Base-by-base conservation (phyloP, 1,284 basidiomycete genomes). In the Blastosporella zonata region DNA sequence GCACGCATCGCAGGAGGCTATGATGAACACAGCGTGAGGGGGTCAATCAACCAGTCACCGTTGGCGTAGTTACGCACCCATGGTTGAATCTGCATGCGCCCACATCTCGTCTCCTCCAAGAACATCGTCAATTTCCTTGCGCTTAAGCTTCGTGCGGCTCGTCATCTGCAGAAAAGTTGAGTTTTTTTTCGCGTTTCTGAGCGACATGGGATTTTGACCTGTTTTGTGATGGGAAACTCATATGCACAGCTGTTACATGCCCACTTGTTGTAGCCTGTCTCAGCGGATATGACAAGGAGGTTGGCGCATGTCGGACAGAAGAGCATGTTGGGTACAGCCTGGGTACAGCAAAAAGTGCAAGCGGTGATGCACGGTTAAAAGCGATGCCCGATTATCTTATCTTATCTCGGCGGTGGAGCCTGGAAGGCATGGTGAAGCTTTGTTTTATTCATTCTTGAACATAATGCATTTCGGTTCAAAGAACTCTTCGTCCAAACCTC, bases 221-320 rank as follows among this genome's bases (percentile, higher is more conserved):
- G 90, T 60, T 81, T 81, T 1, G 73, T 74, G 70, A 97, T 94
- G 1, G 93, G 90, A 65, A 95, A 95, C 59, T 97, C 93, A 67
- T 97, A 98, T 1, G 96, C 88, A 63, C 95, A 98, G 2, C 91
- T 90, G 60, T 91, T 90, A 64, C 94, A 98, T 0, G 87, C 86
- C 91, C 93, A 97, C 73, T 92, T 92, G 70, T 91, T 93, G 67
- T 74, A 80, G 2, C 80, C 87, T 4, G 78, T 84, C 57, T 84
- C 85, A 4, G 79, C 71, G 8, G 84, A 86, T 44, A 97, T 90
- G 45, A 93, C 82, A 13, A 98, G 81, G 50, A 93, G 78, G 67
- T 98, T 98, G 39, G 92, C 84, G 65, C 96, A 99, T 47, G 89
- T 93, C 29, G 95, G 95, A 64, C 96, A 98, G 75, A 97, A 97